Evolutionary conservation across 23 red algal species (phyloP).

Genomic region (Gracilariopsis chorda): DNA sequence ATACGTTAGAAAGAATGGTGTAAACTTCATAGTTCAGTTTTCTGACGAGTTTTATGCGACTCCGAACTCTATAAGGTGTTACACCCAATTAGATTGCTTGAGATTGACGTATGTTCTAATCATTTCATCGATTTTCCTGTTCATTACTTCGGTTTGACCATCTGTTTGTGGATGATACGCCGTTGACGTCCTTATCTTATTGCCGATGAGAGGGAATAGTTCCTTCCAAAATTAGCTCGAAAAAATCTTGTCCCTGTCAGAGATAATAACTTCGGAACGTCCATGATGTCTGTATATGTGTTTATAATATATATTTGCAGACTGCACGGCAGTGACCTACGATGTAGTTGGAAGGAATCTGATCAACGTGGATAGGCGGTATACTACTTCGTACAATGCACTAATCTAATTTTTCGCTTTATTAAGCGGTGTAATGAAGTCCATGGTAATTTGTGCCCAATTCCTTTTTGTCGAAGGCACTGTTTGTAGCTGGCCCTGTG

Average conservation of each 20-base stretch:
- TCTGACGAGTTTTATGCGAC: conserved; percentile 1
- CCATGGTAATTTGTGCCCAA: too few species aligned
- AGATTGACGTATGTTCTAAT: neutral
- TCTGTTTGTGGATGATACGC: conserved; percentile 32
- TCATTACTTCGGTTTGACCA: conserved; percentile 24
- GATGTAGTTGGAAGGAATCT: neutral
- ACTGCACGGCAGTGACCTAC: neutral
- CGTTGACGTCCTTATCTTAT: neutral
- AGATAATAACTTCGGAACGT: neutral
- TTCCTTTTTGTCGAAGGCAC: too few species aligned
- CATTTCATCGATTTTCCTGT: conserved; percentile 21
- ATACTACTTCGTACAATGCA: neutral
- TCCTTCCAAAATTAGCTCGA: conserved; percentile 17
- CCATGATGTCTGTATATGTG: neutral
- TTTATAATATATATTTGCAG: neutral
- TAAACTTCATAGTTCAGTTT: neutral
- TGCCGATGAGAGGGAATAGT: neutral
- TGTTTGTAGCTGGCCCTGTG: too few species aligned
- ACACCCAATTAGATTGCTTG: conserved; percentile 22
- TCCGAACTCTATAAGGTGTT: neutral
- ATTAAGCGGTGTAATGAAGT: conserved; percentile 23
- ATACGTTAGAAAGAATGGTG: conserved; percentile 21
- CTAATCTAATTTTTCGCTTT: neutral
- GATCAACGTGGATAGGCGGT: neutral
- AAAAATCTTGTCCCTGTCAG: conserved; percentile 9